A percentile compares a stretch with the other conserved stretches of the same genome.
Conservation (phyloP, 129 eudicot genomes). For the Arctium lappa region DNA sequence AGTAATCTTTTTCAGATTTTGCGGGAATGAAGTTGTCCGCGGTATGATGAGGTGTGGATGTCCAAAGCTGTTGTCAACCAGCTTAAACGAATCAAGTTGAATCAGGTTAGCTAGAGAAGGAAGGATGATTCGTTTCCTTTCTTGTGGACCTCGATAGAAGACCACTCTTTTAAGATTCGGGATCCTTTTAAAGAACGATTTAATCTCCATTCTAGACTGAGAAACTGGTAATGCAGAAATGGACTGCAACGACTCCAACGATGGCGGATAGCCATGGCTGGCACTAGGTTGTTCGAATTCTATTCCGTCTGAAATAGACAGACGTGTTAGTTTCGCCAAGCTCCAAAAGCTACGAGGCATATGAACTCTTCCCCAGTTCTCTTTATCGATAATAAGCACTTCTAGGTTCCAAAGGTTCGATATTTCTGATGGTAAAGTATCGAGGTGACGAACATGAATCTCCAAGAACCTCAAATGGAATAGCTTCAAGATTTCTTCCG, state of each 20-base stretch:
- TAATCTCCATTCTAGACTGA: neutral
- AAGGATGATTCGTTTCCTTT: neutral
- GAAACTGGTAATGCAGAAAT: neutral
- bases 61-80: neutral
- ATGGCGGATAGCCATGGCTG: neutral
- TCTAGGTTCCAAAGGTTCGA: slow-evolving; percentile 22
- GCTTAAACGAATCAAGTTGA: neutral
- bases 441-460: neutral
- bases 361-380: neutral
- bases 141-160: neutral
- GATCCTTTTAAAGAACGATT: neutral
- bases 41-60: neutral
- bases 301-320: neutral
- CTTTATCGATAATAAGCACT: neutral
- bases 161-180: neutral
- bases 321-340: slow-evolving; percentile 8
- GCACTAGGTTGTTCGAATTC: neutral
- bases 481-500: slow-evolving; percentile 3
- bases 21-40: slow-evolving; percentile 6
- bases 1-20: slow-evolving; percentile 25
- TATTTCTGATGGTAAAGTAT: neutral
- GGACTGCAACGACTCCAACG: slow-evolving; percentile 1
- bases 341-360: slow-evolving; percentile 6
- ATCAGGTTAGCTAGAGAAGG: neutral
- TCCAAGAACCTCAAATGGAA: slow-evolving; percentile 24